Percentiles rank a stretch among this genome's conserved stretches.
These are phyloP conservation scores for Rubroboletus satanas DNA, from an alignment of 768 basidiomycete genomes.

Conservation along the genomic window DNA sequence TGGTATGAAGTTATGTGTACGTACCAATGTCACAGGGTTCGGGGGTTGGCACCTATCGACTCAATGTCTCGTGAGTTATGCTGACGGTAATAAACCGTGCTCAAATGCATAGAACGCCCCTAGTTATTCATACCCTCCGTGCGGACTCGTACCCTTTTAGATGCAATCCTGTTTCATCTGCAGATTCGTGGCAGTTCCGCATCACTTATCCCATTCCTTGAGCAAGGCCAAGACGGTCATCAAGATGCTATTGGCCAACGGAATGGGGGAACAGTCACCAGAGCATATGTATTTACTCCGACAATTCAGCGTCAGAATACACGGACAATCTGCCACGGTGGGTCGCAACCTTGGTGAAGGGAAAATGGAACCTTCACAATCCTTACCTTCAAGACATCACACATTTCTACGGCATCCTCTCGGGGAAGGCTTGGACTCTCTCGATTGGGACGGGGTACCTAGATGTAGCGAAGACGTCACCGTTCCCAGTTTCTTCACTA, in stretches of 20 bases:
- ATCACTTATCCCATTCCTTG: conserved; percentile 46
- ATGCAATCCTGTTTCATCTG: conserved; percentile 62
- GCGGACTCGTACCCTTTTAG: conserved; percentile 49
- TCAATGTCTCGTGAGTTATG: conserved; percentile 47
- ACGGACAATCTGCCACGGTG: conserved; percentile 9
- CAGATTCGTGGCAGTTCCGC: conserved; percentile 49
- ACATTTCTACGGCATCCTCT: conserved; percentile 7
- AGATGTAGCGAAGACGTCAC: conserved; percentile 35
- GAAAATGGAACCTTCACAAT: conserved; percentile 43
- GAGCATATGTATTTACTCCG: conserved; percentile 54
- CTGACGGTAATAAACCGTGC: not conserved
- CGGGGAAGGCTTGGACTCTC: conserved; percentile 34
- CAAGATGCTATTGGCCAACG: not conserved
- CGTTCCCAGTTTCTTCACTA: conserved; percentile 45
- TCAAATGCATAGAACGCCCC: conserved; percentile 1
- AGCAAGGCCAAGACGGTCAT: conserved; percentile 8
- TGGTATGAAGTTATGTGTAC: conserved; percentile 51
- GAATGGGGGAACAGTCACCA: conserved; percentile 31
- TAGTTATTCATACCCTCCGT: conserved; percentile 61
- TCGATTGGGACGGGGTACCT: conserved; percentile 64
- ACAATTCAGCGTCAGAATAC: conserved; percentile 39
- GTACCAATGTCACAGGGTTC: conserved; percentile 38
- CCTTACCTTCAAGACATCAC: conserved; percentile 20
- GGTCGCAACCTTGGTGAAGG: conserved; percentile 45
- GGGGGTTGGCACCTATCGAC: conserved; percentile 38